Base-by-base conservation (phyloP, 192 early-diverging fungal species). In the Coemansia asiatica region DNA sequence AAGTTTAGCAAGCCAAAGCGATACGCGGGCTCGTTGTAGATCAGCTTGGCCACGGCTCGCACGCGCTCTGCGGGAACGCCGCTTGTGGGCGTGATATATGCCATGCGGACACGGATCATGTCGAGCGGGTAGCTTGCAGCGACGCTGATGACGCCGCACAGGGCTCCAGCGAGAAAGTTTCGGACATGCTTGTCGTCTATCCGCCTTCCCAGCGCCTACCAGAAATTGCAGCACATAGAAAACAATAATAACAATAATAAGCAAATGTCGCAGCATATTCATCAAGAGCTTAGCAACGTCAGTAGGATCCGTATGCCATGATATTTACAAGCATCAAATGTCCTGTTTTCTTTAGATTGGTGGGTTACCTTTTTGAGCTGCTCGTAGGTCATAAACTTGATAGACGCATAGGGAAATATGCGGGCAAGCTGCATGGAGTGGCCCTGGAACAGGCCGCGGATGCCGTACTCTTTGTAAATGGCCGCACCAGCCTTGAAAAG, bases 351-450 rank as follows among this genome's bases (percentile, higher is more conserved):
- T n/a, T n/a, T n/a, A n/a, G n/a, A n/a, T n/a, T n/a, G n/a, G n/a
- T n/a, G n/a, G 8, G 8, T 51, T 51, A 84, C 82, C 48, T 78
- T 63, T 63, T 86, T 84, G 63, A 88, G 90, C 76, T 99, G 95
- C 83, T 99, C 97, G 73, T 93, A 96, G 8, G 89, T 89, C 86
- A 96, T 94, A 69, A 96, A 99, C 74, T 97, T 97, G 74, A 99
- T 91, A 9, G 95, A 92, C 0, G 94, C 92, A 68, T 97, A 99
- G 4, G 97, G 97, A 73, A 97, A 97, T 63, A 99, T 96, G 27
- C 97, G 83, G 1, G 95, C 81, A 4, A 99, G 79, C 29, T 95
- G 95, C 40, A 93, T 95, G 21, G 89, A 93, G 70, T 99, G 95
- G 38, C 97, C 97, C 81, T 95, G 94, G 62, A 95, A 96, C 22